Base-by-base conservation (phyloP, 352 stramenopile genomes). In the Globisporangium rhizosaccharum region DNA sequence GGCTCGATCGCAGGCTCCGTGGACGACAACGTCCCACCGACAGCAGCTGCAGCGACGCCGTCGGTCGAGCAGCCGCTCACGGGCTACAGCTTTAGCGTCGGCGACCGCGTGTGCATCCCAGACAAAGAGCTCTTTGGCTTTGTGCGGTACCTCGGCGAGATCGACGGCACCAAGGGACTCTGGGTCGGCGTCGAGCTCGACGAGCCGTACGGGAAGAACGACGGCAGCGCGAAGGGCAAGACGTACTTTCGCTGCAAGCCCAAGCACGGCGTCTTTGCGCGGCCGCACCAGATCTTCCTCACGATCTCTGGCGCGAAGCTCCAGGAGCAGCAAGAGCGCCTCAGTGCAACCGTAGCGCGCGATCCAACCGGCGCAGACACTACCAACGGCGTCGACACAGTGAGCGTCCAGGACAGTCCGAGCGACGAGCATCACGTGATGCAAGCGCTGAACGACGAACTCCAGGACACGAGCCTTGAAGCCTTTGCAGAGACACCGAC, bases 131-230 rank as follows among this genome's bases (percentile, higher is more conserved):
- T 92, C 1, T 94, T 94, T 52, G 85, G 85, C 0, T 85, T 85
- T 57, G 85, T 94, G 56, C 82, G 82, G 0, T 94, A 84, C 62
- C 50, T 88, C 33, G 85, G 85, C 18, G 77, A 92, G 42, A 85
- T 94, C 42, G 71, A 78, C 15, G 71, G 80, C 48, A 73, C 79
- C n/a, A 88, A 84, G 61, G 82, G 80, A 26, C 47, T 75, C 14
- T 94, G 84, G 84, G 68, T 94, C 23, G 84, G 84, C 53, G 75
- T 94, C 33, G 80, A 94, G 54, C 72, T 94, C 28, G 82, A 94
- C 36, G 74, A 88, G 52, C 69, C 84, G 0, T 76, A 74, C 25
- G 84, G 84, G 30, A 94, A 94, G 59, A 94, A 94, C 60, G 84
- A 94, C 65, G 84, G 84, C 48, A 90, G 80, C 41, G 76, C 90